These are phyloP conservation scores for Colletotrichum trifolii DNA, from an alignment of 2,329 filamentous ascomycete species.

Conservation along the genomic window DNA sequence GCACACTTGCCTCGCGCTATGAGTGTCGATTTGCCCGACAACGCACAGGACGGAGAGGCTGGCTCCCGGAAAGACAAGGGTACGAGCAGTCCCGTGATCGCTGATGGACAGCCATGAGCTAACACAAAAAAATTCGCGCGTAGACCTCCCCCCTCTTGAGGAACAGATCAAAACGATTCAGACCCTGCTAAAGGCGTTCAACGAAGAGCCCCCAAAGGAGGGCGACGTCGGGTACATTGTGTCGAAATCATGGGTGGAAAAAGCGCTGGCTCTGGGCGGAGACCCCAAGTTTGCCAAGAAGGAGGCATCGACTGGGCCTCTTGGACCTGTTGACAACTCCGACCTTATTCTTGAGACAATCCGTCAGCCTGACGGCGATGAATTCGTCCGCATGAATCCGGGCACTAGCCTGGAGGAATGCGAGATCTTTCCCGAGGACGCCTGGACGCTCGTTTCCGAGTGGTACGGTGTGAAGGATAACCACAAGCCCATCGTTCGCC, in stretches of 20 bases:
- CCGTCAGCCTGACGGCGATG: slow-evolving; percentile 58
- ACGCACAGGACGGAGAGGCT: slow-evolving; percentile 28
- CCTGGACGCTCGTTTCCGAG: slow-evolving; percentile 82
- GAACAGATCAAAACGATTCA: slow-evolving; percentile 80
- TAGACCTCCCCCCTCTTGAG: slow-evolving; percentile 51
- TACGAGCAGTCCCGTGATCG: slow-evolving; percentile 9
- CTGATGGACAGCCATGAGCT: slow-evolving; percentile 1
- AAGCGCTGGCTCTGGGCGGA: slow-evolving; percentile 74
- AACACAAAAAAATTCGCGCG: not conserved
- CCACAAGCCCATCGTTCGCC: slow-evolving; percentile 78
- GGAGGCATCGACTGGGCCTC: slow-evolving; percentile 68
- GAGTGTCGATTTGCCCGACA: slow-evolving; percentile 53
- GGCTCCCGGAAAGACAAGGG: slow-evolving; percentile 12
- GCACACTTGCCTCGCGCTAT: slow-evolving; percentile 49
- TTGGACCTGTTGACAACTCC: slow-evolving; percentile 89
- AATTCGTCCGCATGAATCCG: slow-evolving; percentile 79
- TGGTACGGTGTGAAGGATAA: slow-evolving; percentile 84
- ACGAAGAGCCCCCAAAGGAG: slow-evolving; percentile 68
- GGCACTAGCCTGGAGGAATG: slow-evolving; percentile 78
- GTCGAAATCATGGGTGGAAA: slow-evolving; percentile 81
- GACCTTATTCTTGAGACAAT: slow-evolving; percentile 77
- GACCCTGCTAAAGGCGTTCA: slow-evolving; percentile 65
- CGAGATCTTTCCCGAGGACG: slow-evolving; percentile 79
- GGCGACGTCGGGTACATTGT: slow-evolving; percentile 83
- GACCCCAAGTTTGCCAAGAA: slow-evolving; percentile 66